A percentile compares a stretch with the other conserved stretches of the same genome.
Evolutionary conservation across 2,329 filamentous ascomycete species (phyloP).

Genomic region (Trichoderma endophyticum): DNA sequence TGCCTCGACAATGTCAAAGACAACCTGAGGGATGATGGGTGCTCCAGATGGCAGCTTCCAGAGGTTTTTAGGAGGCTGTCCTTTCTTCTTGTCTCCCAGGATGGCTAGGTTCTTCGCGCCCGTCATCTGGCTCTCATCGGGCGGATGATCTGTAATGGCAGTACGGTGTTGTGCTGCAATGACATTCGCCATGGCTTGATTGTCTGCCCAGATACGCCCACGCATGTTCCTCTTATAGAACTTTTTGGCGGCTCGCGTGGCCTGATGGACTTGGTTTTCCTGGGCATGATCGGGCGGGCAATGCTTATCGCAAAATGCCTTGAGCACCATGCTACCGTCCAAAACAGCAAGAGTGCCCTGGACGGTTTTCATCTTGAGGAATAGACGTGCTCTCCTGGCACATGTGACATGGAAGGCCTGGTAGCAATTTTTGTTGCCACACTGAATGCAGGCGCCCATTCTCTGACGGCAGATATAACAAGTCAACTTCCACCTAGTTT

Average conservation of each 20-base stretch:
- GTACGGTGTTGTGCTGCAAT: slow-evolving; percentile 70
- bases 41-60: slow-evolving; percentile 96
- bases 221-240: slow-evolving; percentile 91
- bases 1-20: slow-evolving; percentile 81
- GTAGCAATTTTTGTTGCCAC: slow-evolving; percentile 95
- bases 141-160: slow-evolving; percentile 63
- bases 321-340: slow-evolving; percentile 76
- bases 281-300: slow-evolving; percentile 84
- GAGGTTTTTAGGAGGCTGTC: slow-evolving; percentile 42
- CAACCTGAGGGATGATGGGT: slow-evolving; percentile 84
- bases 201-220: slow-evolving; percentile 87
- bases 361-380: slow-evolving; percentile 93
- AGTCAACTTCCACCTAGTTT: slow-evolving; percentile 84
- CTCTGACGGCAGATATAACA: slow-evolving; percentile 97
- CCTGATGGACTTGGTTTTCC: slow-evolving; percentile 77
- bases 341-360: slow-evolving; percentile 75
- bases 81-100: slow-evolving; percentile 74
- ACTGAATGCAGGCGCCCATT: slow-evolving; percentile 98
- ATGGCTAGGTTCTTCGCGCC: slow-evolving; percentile 77
- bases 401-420: slow-evolving; percentile 97
- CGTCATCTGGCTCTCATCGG: slow-evolving; percentile 79
- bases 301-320: slow-evolving; percentile 95
- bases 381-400: slow-evolving; percentile 80
- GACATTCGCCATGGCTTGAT: slow-evolving; percentile 75
- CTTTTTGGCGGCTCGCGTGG: slow-evolving; percentile 77